phyloP scores from a whole-genome alignment of 169 alveolate species.

The Haemoproteus tartakovskyi region DNA sequence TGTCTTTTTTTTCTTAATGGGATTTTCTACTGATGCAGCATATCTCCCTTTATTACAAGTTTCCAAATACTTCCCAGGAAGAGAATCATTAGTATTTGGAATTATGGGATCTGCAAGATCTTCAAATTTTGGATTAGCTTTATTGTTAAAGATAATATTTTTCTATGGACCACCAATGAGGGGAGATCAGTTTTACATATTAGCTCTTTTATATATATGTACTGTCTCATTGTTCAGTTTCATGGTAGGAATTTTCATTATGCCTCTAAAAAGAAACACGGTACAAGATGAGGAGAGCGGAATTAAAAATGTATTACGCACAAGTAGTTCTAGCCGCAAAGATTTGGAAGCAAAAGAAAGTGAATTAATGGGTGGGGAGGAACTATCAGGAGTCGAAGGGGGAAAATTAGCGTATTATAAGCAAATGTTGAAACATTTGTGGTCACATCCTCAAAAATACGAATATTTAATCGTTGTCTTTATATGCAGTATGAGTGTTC shows the following conservation, averaged over 20 bases:
- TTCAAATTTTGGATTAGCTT: slow-evolving; percentile 29
- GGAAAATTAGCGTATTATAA: no score
- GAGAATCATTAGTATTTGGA: slow-evolving; percentile 54
- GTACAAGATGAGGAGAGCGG: neutral
- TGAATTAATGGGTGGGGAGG: slow-evolving; percentile 3
- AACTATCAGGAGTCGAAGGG: neutral
- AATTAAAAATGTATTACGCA: no score
- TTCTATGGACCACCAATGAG: slow-evolving; percentile 20
- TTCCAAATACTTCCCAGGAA: slow-evolving; percentile 30
- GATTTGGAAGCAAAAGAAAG: neutral
- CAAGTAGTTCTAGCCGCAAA: slow-evolving; percentile 18
- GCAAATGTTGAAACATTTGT: slow-evolving; percentile 4
- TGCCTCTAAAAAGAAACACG: slow-evolving; percentile 5
- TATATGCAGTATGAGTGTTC: slow-evolving; percentile 58
- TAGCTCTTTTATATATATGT: slow-evolving; percentile 18
- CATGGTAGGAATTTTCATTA: slow-evolving; percentile 36
- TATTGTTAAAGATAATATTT: slow-evolving; percentile 16
- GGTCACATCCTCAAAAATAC: slow-evolving; percentile 60
- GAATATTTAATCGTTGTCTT: slow-evolving; percentile 42
- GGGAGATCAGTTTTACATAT: slow-evolving; percentile 24
- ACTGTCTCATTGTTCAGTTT: slow-evolving; percentile 14
- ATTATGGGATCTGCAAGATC: slow-evolving; percentile 60
- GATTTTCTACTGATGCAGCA: slow-evolving; percentile 58
- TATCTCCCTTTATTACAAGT: slow-evolving; percentile 54
- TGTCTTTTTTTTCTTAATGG: slow-evolving; percentile 25